phyloP scores from a whole-genome alignment of 2,329 filamentous ascomycete genomes.

The Esteya vermicola region DNA sequence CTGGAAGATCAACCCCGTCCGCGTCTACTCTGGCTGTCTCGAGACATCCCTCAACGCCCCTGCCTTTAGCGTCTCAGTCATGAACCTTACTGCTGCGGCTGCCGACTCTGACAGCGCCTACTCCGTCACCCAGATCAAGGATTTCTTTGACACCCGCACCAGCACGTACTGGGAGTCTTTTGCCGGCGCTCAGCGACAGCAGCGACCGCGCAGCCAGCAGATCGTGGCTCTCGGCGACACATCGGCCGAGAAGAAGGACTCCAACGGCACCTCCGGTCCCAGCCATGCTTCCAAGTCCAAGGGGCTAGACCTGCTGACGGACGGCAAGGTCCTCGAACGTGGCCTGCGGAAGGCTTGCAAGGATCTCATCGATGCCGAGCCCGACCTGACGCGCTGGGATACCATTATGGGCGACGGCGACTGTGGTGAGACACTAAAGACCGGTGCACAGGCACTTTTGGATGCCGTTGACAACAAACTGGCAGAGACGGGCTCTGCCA shows the following conservation, averaged over 20 bases:
- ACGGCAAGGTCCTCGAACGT: slow-evolving; percentile 35
- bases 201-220: slow-evolving; percentile 28
- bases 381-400: slow-evolving; percentile 48
- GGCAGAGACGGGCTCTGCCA: slow-evolving; percentile 28
- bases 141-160: slow-evolving; percentile 49
- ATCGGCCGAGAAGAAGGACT: no score
- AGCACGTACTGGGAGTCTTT: slow-evolving; percentile 41
- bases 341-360: slow-evolving; percentile 40
- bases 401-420: slow-evolving; percentile 52
- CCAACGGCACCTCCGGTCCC: not conserved
- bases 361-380: slow-evolving; percentile 41
- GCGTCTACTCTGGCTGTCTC: slow-evolving; percentile 47
- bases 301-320: slow-evolving; percentile 30
- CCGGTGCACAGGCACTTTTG: slow-evolving; percentile 32
- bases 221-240: slow-evolving; percentile 19
- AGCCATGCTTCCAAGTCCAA: not conserved
- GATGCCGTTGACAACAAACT: slow-evolving; percentile 25
- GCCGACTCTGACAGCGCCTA: slow-evolving; percentile 25
- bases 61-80: slow-evolving; percentile 53
- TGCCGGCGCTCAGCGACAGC: slow-evolving; percentile 28
- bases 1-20: slow-evolving; percentile 34
- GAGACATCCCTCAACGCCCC: slow-evolving; percentile 62
- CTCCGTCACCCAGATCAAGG: slow-evolving; percentile 38
- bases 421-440: slow-evolving; percentile 48
- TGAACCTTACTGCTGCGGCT: slow-evolving; percentile 40